Conservation (phyloP, 192 early-diverging fungal genomes). For the Coemansia biformis region DNA sequence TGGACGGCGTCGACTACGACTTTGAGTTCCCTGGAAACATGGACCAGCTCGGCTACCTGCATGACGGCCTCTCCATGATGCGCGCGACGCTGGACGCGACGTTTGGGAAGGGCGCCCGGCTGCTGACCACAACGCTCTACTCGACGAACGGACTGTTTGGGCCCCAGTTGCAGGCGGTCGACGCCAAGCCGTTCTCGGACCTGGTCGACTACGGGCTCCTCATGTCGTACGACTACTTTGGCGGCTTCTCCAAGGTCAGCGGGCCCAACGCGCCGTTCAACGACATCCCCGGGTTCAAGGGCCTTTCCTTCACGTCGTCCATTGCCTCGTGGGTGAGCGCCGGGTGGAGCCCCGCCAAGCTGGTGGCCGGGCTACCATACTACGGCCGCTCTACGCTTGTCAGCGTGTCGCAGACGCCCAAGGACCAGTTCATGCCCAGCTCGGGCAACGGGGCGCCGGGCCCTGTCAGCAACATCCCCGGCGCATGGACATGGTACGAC, state of each 20-base stretch:
- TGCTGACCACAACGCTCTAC: conserved; percentile 64
- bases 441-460: conserved; percentile 49
- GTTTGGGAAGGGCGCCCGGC: conserved; percentile 52
- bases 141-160: conserved; percentile 55
- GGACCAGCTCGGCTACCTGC: conserved; percentile 58
- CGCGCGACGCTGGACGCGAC: conserved; percentile 50
- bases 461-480: conserved; percentile 54
- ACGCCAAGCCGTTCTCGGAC: conserved; percentile 57
- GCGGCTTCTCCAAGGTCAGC: conserved; percentile 58
- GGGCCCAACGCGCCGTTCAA: conserved; percentile 47
- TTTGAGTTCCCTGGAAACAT: conserved; percentile 63
- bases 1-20: conserved; percentile 76
- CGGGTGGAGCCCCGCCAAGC: conserved; percentile 58
- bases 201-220: conserved; percentile 63
- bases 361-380: conserved; percentile 60
- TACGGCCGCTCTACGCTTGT: conserved; percentile 58
- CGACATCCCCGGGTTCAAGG: conserved; percentile 35
- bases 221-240: conserved; percentile 69
- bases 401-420: conserved; percentile 33
- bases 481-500: conserved; percentile 65
- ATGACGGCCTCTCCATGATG: conserved; percentile 54
- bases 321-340: conserved; percentile 56
- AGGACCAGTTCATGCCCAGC: conserved; percentile 49
- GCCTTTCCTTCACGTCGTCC: conserved; percentile 50
- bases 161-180: conserved; percentile 50